phyloP scores from a whole-genome alignment of 345 rosid genomes.

The Gossypium mustelinum region DNA sequence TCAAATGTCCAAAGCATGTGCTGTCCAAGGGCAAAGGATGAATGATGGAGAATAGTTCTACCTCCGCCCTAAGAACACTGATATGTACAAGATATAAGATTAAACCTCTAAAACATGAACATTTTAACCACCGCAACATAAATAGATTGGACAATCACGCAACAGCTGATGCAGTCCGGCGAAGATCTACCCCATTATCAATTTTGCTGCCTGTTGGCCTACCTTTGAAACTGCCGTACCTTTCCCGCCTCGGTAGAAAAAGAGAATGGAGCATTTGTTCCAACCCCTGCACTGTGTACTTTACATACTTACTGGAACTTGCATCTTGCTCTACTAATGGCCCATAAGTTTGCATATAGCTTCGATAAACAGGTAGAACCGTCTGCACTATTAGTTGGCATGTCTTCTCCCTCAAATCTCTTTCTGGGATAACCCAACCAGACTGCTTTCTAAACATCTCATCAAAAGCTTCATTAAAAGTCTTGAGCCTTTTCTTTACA shows the following conservation, averaged over 20 bases:
- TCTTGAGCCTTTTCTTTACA: slow-evolving; percentile 83
- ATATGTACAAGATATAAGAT: slow-evolving; percentile 30
- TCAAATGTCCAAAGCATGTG: slow-evolving; percentile 3
- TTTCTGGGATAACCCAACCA: slow-evolving; percentile 67
- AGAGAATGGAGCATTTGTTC: slow-evolving; percentile 81
- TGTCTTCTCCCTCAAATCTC: slow-evolving; percentile 85
- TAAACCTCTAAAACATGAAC: background rate
- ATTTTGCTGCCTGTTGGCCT: slow-evolving; percentile 48
- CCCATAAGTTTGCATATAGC: slow-evolving; percentile 98
- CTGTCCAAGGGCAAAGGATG: slow-evolving; percentile 19
- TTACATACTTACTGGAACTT: slow-evolving; percentile 79
- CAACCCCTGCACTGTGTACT: slow-evolving; percentile 73
- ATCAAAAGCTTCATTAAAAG: slow-evolving; percentile 85
- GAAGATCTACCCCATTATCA: slow-evolving; percentile 52
- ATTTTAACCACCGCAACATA: background rate
- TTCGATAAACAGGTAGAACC: slow-evolving; percentile 82
- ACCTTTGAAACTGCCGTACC: slow-evolving; percentile 87
- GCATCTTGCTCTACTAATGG: slow-evolving; percentile 89
- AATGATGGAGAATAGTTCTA: slow-evolving; percentile 2
- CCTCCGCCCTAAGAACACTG: slow-evolving; percentile 8
- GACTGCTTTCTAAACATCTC: slow-evolving; percentile 76
- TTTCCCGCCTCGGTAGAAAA: slow-evolving; percentile 69
- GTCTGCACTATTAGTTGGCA: slow-evolving; percentile 74
- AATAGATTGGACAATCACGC: slow-evolving; percentile 32
- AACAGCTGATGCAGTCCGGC: slow-evolving; percentile 73